These are phyloP conservation scores for Phytopythium ostracodes DNA, from an alignment of 352 stramenopile species.

Conservation along the genomic window DNA sequence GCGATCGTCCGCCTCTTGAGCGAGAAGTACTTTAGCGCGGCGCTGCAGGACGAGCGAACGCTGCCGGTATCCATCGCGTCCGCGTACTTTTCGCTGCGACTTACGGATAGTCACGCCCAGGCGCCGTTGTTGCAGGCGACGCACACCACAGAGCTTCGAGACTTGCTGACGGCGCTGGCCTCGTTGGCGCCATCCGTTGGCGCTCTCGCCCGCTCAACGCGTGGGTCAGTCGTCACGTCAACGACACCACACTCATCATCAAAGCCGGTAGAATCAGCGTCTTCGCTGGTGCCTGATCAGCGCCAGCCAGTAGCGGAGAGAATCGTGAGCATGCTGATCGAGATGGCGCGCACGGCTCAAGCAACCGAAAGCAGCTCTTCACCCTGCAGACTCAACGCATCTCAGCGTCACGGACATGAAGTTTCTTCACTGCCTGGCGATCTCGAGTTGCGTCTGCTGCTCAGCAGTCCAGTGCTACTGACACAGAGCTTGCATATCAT, in stretches of 20 bases:
- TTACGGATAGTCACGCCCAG: constrained; percentile 16
- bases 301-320: not conserved
- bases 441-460: constrained; percentile 15
- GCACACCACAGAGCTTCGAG: constrained; percentile 12
- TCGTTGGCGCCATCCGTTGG: constrained; percentile 3
- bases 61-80: constrained; percentile 24
- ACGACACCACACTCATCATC: not conserved
- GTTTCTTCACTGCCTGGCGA: not conserved
- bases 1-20: constrained; percentile 27
- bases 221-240: not conserved
- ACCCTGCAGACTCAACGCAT: not conserved
- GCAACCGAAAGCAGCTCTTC: not conserved
- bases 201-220: not conserved
- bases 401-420: not conserved
- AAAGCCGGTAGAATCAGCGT: not conserved
- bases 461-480: constrained; percentile 31
- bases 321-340: constrained; percentile 16
- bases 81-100: constrained; percentile 39
- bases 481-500: constrained; percentile 31
- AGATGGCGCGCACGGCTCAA: constrained; percentile 4
- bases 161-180: constrained; percentile 16
- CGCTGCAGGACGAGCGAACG: constrained; percentile 23
- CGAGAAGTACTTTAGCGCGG: constrained; percentile 71
- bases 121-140: constrained; percentile 15
- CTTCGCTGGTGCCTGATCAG: not conserved